phyloP scores from a whole-genome alignment of 2,329 filamentous ascomycete genomes.

The Xylariales sp. region DNA sequence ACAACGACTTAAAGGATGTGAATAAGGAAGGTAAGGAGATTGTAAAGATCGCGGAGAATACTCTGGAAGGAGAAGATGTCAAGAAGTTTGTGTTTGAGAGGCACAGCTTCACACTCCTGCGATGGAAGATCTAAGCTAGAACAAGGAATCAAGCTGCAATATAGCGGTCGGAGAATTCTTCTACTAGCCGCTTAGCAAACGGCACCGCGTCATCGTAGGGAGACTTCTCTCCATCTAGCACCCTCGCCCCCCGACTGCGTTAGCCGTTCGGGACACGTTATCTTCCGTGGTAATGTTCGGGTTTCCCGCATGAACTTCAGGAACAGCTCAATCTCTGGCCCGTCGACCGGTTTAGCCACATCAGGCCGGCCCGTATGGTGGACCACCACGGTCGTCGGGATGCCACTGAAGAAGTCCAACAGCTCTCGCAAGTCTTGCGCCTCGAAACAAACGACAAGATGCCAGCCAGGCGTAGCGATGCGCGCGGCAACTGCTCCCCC shows the following conservation, averaged over 20 bases:
- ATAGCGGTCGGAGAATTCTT: constrained; percentile 2
- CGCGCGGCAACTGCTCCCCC: neutral
- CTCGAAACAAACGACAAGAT: constrained; percentile 2
- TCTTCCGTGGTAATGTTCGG: neutral
- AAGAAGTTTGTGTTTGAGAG: constrained; percentile 58
- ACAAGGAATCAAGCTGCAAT: too few species aligned
- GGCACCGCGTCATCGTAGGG: constrained; percentile 1
- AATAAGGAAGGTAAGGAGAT: constrained; percentile 7
- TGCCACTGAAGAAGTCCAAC: constrained; percentile 2
- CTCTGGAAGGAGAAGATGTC: neutral
- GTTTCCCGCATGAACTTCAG: neutral
- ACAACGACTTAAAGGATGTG: constrained; percentile 4
- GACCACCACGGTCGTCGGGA: constrained; percentile 1
- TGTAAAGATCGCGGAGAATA: constrained; percentile 1
- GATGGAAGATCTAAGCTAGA: constrained; percentile 37
- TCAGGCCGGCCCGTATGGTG: constrained; percentile 1
- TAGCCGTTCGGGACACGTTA: neutral
- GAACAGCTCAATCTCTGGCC: constrained; percentile 2
- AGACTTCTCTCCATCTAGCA: neutral
- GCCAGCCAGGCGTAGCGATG: neutral
- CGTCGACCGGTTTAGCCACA: neutral
- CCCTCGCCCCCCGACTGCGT: neutral
- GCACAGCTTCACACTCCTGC: constrained; percentile 65
- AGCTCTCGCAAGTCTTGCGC: neutral
- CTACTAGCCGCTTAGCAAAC: neutral